phyloP scores from a whole-genome alignment of 805 yeast genomes.

The Candida vaughaniae region DNA sequence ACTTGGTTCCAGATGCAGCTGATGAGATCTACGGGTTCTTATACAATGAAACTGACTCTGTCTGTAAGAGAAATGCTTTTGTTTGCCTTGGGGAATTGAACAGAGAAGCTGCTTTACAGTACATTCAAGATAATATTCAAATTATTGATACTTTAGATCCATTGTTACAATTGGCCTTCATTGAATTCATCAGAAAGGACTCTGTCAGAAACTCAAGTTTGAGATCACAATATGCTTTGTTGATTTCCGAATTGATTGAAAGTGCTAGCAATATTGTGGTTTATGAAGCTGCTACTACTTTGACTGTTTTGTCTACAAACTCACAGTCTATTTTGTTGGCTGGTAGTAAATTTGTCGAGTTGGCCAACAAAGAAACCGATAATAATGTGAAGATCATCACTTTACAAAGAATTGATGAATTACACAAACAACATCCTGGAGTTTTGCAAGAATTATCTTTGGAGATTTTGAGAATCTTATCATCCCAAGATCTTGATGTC shows the following conservation, averaged over 20 bases:
- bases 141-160: slow-evolving; percentile 71
- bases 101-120: slow-evolving; percentile 81
- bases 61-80: slow-evolving; percentile 94
- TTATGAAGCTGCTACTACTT: slow-evolving; percentile 88
- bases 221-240: slow-evolving; percentile 66
- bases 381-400: slow-evolving; percentile 93
- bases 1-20: slow-evolving; percentile 93
- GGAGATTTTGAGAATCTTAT: slow-evolving; percentile 81
- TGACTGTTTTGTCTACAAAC: slow-evolving; percentile 59
- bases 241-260: slow-evolving; percentile 72
- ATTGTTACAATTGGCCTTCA: slow-evolving; percentile 80
- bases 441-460: slow-evolving; percentile 77
- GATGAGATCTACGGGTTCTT: slow-evolving; percentile 74
- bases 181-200: slow-evolving; percentile 88
- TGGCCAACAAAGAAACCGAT: slow-evolving; percentile 91
- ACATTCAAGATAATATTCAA: slow-evolving; percentile 67
- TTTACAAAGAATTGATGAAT: slow-evolving; percentile 76
- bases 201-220: slow-evolving; percentile 62
- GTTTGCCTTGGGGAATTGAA: slow-evolving; percentile 79
- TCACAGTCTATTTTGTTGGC: slow-evolving; percentile 72
- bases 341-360: slow-evolving; percentile 80
- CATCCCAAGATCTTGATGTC: slow-evolving; percentile 89
- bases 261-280: slow-evolving; percentile 69
- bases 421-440: slow-evolving; percentile 75
- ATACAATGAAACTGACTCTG: slow-evolving; percentile 82